Base-by-base conservation (phyloP, 352 stramenopile genomes). In the Globisporangium abappressorium region DNA sequence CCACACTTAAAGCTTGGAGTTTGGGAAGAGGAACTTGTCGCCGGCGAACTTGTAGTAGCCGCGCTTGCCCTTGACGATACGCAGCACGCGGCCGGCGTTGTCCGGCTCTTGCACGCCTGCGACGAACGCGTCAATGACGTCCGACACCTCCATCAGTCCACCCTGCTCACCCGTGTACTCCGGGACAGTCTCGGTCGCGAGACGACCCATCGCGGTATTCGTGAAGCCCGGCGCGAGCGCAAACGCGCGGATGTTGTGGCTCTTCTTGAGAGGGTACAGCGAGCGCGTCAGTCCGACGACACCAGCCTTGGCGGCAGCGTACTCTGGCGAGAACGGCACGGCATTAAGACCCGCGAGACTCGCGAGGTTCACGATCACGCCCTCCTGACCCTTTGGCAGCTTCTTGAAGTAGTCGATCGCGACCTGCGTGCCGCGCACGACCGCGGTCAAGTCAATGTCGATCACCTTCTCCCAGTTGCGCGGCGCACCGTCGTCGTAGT, bases 211-310 rank as follows among this genome's bases (percentile, higher is more conserved):
- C 11, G 72, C 71, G 0, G 86, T 94, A 64, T 92, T 73, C 0
- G 86, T 75, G 34, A 93, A 94, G 30, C 68, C 79, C n/a, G 84
- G 86, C 22, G 80, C 87, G 61, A 94, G 71, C 33, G 74, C 84
- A 51, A 91, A 86, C 30, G 81, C 78, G 57, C 87, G 87, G 33
- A 95, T 82, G 70, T 90, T 92, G 72, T 80, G 70, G 68, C 75
- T 73, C 68, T 88, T 79, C 70, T 91, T 80, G 47, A 89, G 65
- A 33, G 76, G 71, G 60, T 81, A 82, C 58, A 89, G 70, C 57
- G 87, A 92, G 38, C 82, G 79, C 65, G 85, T 92, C 63, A 95
- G 88, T 9, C 78, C 76, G 26, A 93, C 77, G 47, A 95, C 85
- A 18, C 85, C 87, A 22, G 82, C 79, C 69, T 95, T 95, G 26